Percentiles rank a stretch among this genome's conserved stretches.
Evolutionary conservation across 768 basidiomycete genomes (phyloP).

Genomic region (Tulasnella sp.): DNA sequence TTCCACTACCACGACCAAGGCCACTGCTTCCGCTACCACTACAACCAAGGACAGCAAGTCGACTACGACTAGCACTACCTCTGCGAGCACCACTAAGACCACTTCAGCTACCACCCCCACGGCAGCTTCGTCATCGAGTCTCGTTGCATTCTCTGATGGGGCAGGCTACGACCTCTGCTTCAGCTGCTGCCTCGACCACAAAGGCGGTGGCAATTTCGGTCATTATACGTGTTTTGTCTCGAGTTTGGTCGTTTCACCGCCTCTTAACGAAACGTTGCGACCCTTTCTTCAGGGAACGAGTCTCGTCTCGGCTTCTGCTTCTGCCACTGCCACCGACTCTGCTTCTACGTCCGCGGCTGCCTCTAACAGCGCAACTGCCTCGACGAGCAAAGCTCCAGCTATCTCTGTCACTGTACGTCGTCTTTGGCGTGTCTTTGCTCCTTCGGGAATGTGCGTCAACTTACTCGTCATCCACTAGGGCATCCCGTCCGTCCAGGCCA

Average conservation of each 20-base stretch:
- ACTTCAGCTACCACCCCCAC: background rate
- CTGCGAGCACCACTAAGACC: too few relatives aligned
- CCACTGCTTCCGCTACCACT: background rate
- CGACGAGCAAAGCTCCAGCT: background rate
- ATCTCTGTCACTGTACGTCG: slow-evolving; percentile 2
- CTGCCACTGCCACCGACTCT: background rate
- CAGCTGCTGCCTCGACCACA: background rate
- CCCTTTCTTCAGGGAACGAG: background rate
- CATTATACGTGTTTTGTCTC: background rate
- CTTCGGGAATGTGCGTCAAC: background rate
- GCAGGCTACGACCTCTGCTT: background rate
- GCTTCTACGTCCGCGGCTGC: background rate
- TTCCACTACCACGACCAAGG: background rate
- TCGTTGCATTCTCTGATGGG: background rate
- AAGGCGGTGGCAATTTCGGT: background rate
- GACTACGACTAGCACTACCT: background rate
- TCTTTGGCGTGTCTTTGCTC: background rate
- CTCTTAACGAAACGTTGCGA: background rate
- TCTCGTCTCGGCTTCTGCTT: background rate
- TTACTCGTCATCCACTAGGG: background rate
- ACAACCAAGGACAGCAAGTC: background rate
- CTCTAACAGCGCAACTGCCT: background rate
- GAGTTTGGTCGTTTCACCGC: background rate
- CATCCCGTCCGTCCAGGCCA: background rate
- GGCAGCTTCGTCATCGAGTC: background rate